Conservation (phyloP, 2,329 filamentous ascomycete species). For the Herpotrichia juniperi region DNA sequence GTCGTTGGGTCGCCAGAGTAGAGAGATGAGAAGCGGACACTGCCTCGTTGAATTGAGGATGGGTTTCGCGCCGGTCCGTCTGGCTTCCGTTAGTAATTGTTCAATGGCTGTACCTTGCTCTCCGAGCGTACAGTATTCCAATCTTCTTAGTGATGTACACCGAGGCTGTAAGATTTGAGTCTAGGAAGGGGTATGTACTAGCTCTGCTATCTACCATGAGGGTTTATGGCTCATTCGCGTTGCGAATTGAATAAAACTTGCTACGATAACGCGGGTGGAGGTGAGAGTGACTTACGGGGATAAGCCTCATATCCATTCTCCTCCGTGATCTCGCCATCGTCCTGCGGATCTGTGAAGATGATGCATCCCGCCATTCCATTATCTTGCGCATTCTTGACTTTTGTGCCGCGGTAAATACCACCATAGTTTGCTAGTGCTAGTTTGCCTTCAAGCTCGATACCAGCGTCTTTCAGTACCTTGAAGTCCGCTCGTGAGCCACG, state of each 20-base stretch:
- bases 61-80: conserved; percentile 50
- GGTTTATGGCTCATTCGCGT: no score
- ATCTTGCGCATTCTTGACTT: conserved; percentile 51
- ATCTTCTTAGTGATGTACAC: no score
- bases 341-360: conserved; percentile 48
- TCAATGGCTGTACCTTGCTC: no score
- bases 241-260: no score
- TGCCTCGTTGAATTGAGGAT: conserved; percentile 48
- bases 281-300: conserved; percentile 15
- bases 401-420: conserved; percentile 48
- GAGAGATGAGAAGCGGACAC: conserved; percentile 64
- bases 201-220: no score
- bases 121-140: no score
- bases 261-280: background rate
- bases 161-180: no score
- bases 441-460: conserved; percentile 50
- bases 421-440: conserved; percentile 50
- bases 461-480: conserved; percentile 42
- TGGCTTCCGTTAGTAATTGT: conserved; percentile 16
- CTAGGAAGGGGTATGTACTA: no score
- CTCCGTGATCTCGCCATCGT: conserved; percentile 48
- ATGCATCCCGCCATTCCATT: conserved; percentile 47
- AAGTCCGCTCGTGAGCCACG: conserved; percentile 44
- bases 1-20: conserved; percentile 42
- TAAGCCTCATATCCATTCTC: conserved; percentile 49